Percentiles rank a stretch among this genome's conserved stretches.
Evolutionary conservation across 2,329 filamentous ascomycete species (phyloP).

Genomic region (Diplocarpon rosae): DNA sequence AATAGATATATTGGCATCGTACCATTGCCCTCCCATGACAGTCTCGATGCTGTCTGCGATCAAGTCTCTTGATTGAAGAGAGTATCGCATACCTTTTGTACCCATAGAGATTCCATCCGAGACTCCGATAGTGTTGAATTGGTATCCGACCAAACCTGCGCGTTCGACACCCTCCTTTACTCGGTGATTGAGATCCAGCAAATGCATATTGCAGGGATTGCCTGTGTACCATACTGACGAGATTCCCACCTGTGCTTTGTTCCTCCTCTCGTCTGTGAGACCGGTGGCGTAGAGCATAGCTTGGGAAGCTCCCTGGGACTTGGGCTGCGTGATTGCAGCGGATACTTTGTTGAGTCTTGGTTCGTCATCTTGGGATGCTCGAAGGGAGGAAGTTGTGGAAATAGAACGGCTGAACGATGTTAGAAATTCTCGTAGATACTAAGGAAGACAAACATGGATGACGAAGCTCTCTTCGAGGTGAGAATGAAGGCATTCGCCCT

Average conservation of each 20-base stretch:
- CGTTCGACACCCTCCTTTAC: constrained; percentile 55
- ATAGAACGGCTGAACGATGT: constrained; percentile 22
- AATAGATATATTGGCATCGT: constrained; percentile 93
- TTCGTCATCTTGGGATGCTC: constrained; percentile 24
- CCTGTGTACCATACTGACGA: constrained; percentile 97
- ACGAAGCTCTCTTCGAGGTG: constrained; percentile 21
- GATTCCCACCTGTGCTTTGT: constrained; percentile 95
- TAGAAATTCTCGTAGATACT: constrained; percentile 7
- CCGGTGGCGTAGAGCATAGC: constrained; percentile 98
- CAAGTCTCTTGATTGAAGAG: constrained; percentile 85
- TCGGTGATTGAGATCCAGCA: constrained; percentile 58
- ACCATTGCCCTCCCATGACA: constrained; percentile 98
- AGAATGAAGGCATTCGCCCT: constrained; percentile 21
- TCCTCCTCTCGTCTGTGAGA: constrained; percentile 74
- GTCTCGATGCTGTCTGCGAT: constrained; percentile 98
- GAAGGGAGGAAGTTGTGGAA: constrained; percentile 22
- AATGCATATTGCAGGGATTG: constrained; percentile 99
- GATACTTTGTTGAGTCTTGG: constrained; percentile 71
- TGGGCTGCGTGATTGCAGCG: constrained; percentile 81
- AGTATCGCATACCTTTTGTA: constrained; percentile 93
- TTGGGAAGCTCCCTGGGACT: constrained; percentile 95
- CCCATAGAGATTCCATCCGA: constrained; percentile 98
- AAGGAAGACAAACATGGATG: constrained; percentile 22
- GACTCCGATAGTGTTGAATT: constrained; percentile 98
- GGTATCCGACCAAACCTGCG: constrained; percentile 79